phyloP scores from a whole-genome alignment of 306 rosid genomes.

The Begonia peltatifolia region DNA sequence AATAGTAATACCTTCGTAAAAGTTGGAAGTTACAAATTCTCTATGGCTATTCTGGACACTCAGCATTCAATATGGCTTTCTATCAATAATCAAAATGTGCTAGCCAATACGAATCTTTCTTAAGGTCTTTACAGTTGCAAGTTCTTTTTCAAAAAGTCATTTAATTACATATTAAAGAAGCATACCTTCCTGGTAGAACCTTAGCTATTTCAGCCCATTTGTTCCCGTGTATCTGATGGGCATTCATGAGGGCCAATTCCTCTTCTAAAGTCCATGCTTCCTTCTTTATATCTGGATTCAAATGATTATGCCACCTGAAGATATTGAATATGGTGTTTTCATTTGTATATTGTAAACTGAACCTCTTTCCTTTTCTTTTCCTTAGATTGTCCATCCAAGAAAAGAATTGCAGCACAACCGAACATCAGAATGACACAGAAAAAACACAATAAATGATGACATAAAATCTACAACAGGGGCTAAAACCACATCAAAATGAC shows the following conservation, averaged over 20 bases:
- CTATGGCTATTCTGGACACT: too few species aligned
- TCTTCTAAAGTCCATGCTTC: conserved; percentile 92
- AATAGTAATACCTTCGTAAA: too few species aligned
- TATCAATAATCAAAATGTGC: too few species aligned
- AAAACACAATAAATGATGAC: background rate
- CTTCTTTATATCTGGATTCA: conserved; percentile 86
- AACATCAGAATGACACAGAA: too few species aligned
- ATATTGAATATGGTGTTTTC: conserved; percentile 8
- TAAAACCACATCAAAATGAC: too few species aligned
- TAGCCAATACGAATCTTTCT: too few species aligned
- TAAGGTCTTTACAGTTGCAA: too few species aligned
- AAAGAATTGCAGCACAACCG: too few species aligned
- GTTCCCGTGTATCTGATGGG: conserved; percentile 75
- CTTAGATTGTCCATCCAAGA: background rate
- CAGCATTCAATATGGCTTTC: too few species aligned
- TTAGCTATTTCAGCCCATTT: conserved; percentile 98
- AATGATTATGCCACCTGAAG: conserved; percentile 97
- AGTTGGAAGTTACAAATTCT: too few species aligned
- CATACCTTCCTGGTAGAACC: conserved; percentile 89
- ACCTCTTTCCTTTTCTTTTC: background rate
- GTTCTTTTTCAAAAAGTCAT: background rate
- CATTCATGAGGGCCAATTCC: conserved; percentile 78
- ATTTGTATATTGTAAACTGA: background rate
- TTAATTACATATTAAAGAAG: conserved; percentile 10
- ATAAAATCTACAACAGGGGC: background rate